phyloP scores from a whole-genome alignment of 139 green algal species.

The Volvox africanus region DNA sequence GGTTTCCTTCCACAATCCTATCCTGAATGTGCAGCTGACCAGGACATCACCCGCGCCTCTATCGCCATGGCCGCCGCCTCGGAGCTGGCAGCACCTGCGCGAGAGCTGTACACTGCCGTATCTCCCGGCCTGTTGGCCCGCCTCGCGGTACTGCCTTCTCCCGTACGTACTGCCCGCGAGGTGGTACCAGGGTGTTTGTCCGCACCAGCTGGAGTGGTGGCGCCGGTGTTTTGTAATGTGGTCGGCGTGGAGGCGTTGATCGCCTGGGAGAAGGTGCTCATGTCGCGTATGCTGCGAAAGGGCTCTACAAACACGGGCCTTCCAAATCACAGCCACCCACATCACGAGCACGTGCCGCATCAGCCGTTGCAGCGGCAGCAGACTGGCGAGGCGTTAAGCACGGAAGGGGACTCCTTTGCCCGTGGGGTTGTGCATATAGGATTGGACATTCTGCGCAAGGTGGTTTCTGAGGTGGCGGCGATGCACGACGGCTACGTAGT shows the following conservation, averaged over 20 bases:
- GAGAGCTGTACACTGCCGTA: slow-evolving; percentile 25
- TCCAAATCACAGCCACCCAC: neutral
- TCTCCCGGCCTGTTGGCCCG: neutral
- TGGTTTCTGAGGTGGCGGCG: neutral
- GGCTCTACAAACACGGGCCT: neutral
- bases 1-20: too few species aligned
- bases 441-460: slow-evolving; percentile 10
- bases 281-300: neutral
- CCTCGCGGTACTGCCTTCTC: slow-evolving; percentile 1
- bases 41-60: neutral
- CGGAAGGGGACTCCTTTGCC: neutral
- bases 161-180: slow-evolving; percentile 12
- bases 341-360: neutral
- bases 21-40: neutral
- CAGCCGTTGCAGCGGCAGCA: neutral
- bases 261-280: slow-evolving; percentile 29
- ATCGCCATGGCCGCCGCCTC: neutral
- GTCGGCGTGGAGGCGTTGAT: slow-evolving; percentile 34
- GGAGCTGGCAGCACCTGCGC: neutral
- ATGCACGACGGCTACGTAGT: slow-evolving; percentile 37
- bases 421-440: neutral
- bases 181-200: slow-evolving; percentile 41
- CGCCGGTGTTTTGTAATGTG: slow-evolving; percentile 45
- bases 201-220: slow-evolving; percentile 37
- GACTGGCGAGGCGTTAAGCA: neutral